Percentiles rank a stretch among this genome's conserved stretches.
These are phyloP conservation scores for Diplosphaera chodatii DNA, from an alignment of 139 green algal genomes.

Conservation along the genomic window DNA sequence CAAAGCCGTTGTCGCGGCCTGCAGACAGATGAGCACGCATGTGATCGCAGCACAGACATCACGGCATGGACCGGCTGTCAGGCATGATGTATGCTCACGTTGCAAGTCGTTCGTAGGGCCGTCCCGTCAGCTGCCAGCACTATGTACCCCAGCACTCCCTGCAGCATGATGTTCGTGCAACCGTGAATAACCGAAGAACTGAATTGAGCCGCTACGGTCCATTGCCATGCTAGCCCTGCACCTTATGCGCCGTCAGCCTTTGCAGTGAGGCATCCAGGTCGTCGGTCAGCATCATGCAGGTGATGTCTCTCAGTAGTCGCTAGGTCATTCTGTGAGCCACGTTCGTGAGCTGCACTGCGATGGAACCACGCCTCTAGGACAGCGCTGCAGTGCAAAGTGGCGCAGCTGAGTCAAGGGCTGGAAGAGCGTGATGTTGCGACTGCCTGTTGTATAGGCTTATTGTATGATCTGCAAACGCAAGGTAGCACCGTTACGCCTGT, in stretches of 20 bases:
- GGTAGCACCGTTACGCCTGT: too few species aligned
- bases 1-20: constrained; percentile 53
- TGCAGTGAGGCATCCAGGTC: neutral
- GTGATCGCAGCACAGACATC: too few species aligned
- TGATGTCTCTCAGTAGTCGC: neutral
- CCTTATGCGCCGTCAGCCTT: neutral
- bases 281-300: neutral
- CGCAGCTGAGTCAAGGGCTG: too few species aligned
- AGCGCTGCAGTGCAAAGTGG: too few species aligned
- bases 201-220: neutral
- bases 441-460: too few species aligned
- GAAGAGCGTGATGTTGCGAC: too few species aligned
- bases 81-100: constrained; percentile 21
- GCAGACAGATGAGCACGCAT: constrained; percentile 6
- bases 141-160: constrained; percentile 46
- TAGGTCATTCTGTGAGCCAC: too few species aligned
- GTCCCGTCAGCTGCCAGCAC: constrained; percentile 40
- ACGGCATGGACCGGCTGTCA: neutral
- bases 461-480: too few species aligned
- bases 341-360: too few species aligned
- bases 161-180: too few species aligned
- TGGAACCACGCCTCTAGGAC: too few species aligned
- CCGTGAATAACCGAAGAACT: too few species aligned
- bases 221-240: neutral
- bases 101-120: constrained; percentile 34